Base-by-base conservation (phyloP, 371 early-diverging fungal genomes). In the Circinella umbellata region DNA sequence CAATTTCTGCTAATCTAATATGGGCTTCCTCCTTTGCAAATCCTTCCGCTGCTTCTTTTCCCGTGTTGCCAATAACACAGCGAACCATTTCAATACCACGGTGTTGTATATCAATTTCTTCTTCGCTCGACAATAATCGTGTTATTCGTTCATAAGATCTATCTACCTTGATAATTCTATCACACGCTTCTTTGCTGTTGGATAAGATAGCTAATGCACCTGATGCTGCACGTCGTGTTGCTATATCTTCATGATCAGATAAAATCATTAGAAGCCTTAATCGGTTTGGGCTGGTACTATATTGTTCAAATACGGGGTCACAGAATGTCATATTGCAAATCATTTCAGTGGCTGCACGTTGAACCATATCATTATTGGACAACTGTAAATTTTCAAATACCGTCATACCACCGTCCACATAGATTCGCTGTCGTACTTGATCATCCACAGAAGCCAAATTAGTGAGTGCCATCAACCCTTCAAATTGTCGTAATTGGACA, bases 281-380 rank as follows among this genome's bases (percentile, higher is more conserved):
- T 47, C 86, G 83, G 51, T 84, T 86, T 39, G 77, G 80, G 20
- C 82, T 76, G 55, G 70, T 69, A 68, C 88, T 86, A 69, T 94
- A 97, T 3, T 79, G 68, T 55, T 90, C 89, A 81, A 92, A 95
- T n/a, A 95, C 96, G 0, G 86, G 81, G 15, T 88, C 89, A 64
- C 89, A 89, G 72, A 91, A 91, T 65, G 96, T 91, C 94, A 97
- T 91, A 81, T 98, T 98, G 80, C 98, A 97, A 1, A 97, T 75
- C 35, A 92, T 86, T 76, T 98, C 98, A 3, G 96, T 94, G 3
- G 98, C 96, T 1, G 98, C 96, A 3, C 98, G 88, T n/a, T 93
- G 92, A 7, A 98, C 88, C 83, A 96, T 72, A 4, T 69, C 81
- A 68, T 96, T 86, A 64, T 92, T 91, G 17, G 94, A 92, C 51